A percentile compares a stretch with the other conserved stretches of the same genome.
Evolutionary conservation across 2,329 filamentous ascomycete genomes (phyloP).

Genomic region (Ilyonectria destructans): DNA sequence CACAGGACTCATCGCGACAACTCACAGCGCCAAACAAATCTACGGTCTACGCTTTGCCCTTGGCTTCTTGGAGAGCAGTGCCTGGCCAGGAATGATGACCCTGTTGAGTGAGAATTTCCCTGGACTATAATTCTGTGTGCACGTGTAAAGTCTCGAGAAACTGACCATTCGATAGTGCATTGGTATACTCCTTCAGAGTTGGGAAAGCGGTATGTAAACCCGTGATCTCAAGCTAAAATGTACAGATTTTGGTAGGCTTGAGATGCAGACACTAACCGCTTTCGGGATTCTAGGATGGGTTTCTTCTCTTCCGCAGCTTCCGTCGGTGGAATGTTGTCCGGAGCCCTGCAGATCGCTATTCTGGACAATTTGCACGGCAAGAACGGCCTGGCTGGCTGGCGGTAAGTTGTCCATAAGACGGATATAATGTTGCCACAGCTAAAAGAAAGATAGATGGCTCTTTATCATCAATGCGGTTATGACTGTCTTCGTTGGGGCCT

Average conservation of each 20-base stretch:
- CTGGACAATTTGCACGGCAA: constrained; percentile 57
- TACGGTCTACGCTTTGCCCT: constrained; percentile 59
- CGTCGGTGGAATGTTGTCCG: constrained; percentile 60
- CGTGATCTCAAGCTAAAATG: too few species aligned
- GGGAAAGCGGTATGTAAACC: constrained; percentile 21
- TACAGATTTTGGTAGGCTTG: neutral
- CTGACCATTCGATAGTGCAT: constrained; percentile 8
- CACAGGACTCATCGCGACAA: constrained; percentile 50
- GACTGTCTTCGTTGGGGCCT: constrained; percentile 20
- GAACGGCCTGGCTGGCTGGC: constrained; percentile 59
- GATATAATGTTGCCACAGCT: neutral
- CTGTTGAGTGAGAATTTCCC: constrained; percentile 44
- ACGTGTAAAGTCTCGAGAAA: neutral
- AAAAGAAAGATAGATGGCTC: constrained; percentile 4
- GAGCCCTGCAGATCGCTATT: constrained; percentile 61
- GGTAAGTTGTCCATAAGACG: constrained; percentile 42
- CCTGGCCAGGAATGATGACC: constrained; percentile 56
- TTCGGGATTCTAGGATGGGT: constrained; percentile 49
- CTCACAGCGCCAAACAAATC: constrained; percentile 54
- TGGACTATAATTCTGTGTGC: neutral
- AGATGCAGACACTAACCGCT: neutral
- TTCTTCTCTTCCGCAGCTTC: constrained; percentile 60
- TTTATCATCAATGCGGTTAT: constrained; percentile 23
- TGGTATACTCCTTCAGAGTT: constrained; percentile 35
- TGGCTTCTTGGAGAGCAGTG: constrained; percentile 55